Conservation (phyloP, 129 eudicot species). For the Saposhnikovia divaricata region DNA sequence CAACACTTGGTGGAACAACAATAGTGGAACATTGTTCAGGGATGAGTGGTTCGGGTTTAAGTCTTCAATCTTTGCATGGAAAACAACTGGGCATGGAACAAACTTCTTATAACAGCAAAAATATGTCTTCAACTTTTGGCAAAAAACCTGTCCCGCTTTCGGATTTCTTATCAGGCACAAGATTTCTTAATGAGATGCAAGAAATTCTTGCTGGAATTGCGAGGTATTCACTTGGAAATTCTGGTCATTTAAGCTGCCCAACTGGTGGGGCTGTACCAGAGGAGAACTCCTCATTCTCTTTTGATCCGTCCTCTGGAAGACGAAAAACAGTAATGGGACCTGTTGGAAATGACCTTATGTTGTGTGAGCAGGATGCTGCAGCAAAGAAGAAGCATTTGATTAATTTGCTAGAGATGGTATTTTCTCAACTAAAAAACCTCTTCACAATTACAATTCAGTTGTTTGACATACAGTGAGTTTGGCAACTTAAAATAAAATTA, state of each 20-base stretch:
- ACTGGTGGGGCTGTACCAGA: slow-evolving; percentile 7
- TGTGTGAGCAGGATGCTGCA: slow-evolving; percentile 24
- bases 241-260: slow-evolving; percentile 17
- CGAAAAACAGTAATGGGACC: slow-evolving; percentile 18
- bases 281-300: slow-evolving; percentile 12
- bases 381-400: slow-evolving; percentile 53
- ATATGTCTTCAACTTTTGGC: slow-evolving; percentile 27
- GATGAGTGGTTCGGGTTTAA: slow-evolving; percentile 25
- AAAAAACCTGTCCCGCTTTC: slow-evolving; percentile 28
- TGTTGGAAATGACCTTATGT: slow-evolving; percentile 21
- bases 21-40: slow-evolving; percentile 36
- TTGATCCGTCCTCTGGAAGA: slow-evolving; percentile 14
- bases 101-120: slow-evolving; percentile 19
- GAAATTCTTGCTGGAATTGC: slow-evolving; percentile 72
- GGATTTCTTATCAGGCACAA: slow-evolving; percentile 40
- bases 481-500: not conserved
- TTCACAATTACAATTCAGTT: not conserved
- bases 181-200: slow-evolving; percentile 60
- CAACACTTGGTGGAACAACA: slow-evolving; percentile 11
- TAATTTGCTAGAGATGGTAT: slow-evolving; percentile 60
- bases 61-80: slow-evolving; percentile 19
- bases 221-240: slow-evolving; percentile 47
- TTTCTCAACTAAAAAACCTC: slow-evolving; percentile 4
- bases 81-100: slow-evolving; percentile 14
- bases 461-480: not conserved